These are phyloP conservation scores for Microdochium nivale DNA, from an alignment of 2,329 filamentous ascomycete genomes.

Conservation along the genomic window DNA sequence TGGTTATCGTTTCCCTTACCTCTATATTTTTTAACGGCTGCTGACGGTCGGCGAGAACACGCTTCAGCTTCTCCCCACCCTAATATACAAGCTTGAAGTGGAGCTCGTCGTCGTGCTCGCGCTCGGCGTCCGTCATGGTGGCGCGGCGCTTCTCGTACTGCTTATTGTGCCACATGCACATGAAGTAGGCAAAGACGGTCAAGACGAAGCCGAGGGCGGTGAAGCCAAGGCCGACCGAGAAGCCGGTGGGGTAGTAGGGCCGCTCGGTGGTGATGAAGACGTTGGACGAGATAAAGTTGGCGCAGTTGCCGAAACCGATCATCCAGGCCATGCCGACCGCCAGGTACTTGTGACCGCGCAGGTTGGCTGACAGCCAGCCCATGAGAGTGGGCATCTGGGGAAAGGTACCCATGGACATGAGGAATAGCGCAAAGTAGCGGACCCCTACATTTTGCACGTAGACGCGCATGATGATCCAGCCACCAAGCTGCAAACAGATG, in stretches of 20 bases:
- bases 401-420: constrained; percentile 18
- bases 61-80: background rate
- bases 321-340: constrained; percentile 30
- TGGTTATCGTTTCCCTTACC: no score
- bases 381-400: constrained; percentile 19
- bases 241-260: constrained; percentile 27
- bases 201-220: constrained; percentile 12
- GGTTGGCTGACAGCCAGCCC: constrained; percentile 29
- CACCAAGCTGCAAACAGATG: constrained; percentile 14
- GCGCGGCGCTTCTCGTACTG: constrained; percentile 10
- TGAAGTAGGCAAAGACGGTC: constrained; percentile 3
- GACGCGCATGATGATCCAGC: constrained; percentile 17
- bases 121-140: constrained; percentile 11
- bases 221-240: constrained; percentile 24
- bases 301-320: constrained; percentile 33
- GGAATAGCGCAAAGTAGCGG: constrained; percentile 17
- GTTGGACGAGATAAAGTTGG: constrained; percentile 30
- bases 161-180: constrained; percentile 9
- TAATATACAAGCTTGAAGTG: constrained; percentile 16
- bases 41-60: no score
- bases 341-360: constrained; percentile 28
- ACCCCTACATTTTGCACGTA: constrained; percentile 13
- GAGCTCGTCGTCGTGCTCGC: constrained; percentile 12
- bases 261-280: constrained; percentile 28
- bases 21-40: no score